A percentile compares a stretch with the other conserved stretches of the same genome.
Conservation (phyloP, 139 green algal genomes). For the Picochlorum sp. region DNA sequence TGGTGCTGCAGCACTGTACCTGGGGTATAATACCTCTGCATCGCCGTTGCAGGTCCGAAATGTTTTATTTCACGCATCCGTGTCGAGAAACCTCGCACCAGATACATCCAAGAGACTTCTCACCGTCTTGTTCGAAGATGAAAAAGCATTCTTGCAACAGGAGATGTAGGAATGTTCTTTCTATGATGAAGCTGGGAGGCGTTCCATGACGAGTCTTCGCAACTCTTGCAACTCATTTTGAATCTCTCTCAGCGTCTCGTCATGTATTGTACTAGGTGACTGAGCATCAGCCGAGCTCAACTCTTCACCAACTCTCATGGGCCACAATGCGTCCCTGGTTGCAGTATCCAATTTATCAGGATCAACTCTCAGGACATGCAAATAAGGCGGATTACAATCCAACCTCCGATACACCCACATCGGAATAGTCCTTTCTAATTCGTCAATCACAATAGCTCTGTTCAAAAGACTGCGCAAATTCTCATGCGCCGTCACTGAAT, state of each 20-base stretch:
- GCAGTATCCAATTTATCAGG: constrained; percentile 9
- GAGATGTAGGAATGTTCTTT: too few relatives aligned
- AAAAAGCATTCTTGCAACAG: too few relatives aligned
- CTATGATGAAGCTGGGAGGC: too few relatives aligned
- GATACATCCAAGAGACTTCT: not conserved
- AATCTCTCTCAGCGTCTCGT: too few relatives aligned
- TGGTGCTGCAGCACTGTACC: not conserved
- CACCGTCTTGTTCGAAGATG: too few relatives aligned
- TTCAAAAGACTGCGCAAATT: constrained; percentile 20
- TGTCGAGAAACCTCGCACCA: not conserved
- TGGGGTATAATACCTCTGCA: not conserved
- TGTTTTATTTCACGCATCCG: not conserved
- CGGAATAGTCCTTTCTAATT: constrained; percentile 42
- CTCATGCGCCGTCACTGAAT: constrained; percentile 28
- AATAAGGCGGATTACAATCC: not conserved
- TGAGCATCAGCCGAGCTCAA: too few relatives aligned
- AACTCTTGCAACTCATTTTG: too few relatives aligned
- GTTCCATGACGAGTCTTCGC: too few relatives aligned
- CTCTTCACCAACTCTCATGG: not conserved
- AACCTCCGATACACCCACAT: constrained; percentile 6
- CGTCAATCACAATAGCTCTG: constrained; percentile 40
- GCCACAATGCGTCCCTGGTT: not conserved
- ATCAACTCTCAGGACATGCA: constrained; percentile 16
- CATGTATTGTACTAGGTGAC: too few relatives aligned
- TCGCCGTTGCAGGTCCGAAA: not conserved